phyloP scores from a whole-genome alignment of 345 rosid species.

The Firmiana major region DNA sequence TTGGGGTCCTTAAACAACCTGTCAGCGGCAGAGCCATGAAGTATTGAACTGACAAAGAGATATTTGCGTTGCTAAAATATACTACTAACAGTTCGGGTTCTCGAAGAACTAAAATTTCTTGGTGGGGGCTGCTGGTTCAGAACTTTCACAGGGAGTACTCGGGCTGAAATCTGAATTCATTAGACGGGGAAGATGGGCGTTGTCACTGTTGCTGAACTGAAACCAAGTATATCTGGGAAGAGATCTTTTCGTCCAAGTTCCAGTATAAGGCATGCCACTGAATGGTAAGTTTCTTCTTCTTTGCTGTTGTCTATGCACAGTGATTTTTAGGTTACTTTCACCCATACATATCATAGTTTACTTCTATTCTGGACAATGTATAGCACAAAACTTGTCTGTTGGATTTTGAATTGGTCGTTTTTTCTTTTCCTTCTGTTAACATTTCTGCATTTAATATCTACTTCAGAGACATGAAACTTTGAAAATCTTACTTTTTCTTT shows the following conservation, averaged over 20 bases:
- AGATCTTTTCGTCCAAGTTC: slow-evolving; percentile 82
- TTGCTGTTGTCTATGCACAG: neutral
- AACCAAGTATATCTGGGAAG: slow-evolving; percentile 85
- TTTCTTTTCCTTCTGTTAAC: neutral
- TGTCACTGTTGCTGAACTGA: slow-evolving; percentile 68
- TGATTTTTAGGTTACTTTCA: neutral
- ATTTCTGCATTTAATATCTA: neutral
- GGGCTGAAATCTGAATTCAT: slow-evolving; percentile 1
- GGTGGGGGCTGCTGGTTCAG: slow-evolving; percentile 11
- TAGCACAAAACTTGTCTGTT: neutral
- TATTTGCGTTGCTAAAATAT: slow-evolving; percentile 18
- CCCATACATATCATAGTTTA: neutral
- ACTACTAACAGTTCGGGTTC: slow-evolving; percentile 9
- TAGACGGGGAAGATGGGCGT: slow-evolving; percentile 58
- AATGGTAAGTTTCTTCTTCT: slow-evolving; percentile 55
- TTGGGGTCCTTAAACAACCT: slow-evolving; percentile 11
- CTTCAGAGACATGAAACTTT: neutral
- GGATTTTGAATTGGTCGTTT: neutral
- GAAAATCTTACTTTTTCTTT: neutral
- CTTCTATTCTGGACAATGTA: slow-evolving; percentile 7
- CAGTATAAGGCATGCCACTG: slow-evolving; percentile 92
- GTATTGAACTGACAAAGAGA: slow-evolving; percentile 5
- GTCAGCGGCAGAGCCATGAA: slow-evolving; percentile 14
- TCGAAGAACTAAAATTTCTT: slow-evolving; percentile 7
- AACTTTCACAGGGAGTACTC: slow-evolving; percentile 13